A percentile compares a stretch with the other conserved stretches of the same genome.
phyloP scores from a whole-genome alignment of 352 stramenopile genomes.

The Globisporangium iwayamae region DNA sequence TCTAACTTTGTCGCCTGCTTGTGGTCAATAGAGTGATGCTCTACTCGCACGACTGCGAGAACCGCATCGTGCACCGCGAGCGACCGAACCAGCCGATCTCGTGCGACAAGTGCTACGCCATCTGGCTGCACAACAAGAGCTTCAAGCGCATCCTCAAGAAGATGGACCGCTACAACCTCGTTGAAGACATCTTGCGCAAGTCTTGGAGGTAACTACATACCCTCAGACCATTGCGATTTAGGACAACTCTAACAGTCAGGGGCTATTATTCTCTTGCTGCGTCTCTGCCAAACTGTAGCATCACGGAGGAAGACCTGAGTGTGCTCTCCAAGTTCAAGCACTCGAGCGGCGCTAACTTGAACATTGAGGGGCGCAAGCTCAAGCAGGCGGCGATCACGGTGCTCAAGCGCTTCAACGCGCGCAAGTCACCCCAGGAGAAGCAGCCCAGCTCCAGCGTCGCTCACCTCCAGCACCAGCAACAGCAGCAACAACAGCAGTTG shows the following conservation, averaged over 20 bases:
- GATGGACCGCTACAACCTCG: slow-evolving; percentile 57
- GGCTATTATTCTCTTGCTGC: neutral
- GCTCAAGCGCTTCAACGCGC: slow-evolving; percentile 29
- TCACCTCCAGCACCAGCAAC: neutral
- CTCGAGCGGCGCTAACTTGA: slow-evolving; percentile 50
- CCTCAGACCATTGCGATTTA: neutral
- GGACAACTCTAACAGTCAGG: neutral
- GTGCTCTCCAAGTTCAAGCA: slow-evolving; percentile 65
- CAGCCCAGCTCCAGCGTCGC: neutral
- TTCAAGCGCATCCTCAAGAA: slow-evolving; percentile 70
- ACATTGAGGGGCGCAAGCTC: slow-evolving; percentile 52
- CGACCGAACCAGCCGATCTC: slow-evolving; percentile 40
- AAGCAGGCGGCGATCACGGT: slow-evolving; percentile 53
- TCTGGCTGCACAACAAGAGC: slow-evolving; percentile 62
- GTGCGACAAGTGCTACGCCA: slow-evolving; percentile 48
- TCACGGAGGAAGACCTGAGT: slow-evolving; percentile 39
- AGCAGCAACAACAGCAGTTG: slow-evolving; percentile 3
- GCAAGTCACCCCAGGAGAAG: slow-evolving; percentile 13
- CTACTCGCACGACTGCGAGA: slow-evolving; percentile 69
- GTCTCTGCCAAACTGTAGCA: slow-evolving; percentile 1
- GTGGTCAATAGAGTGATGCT: slow-evolving; percentile 44
- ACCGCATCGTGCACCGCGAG: slow-evolving; percentile 45
- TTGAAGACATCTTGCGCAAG: slow-evolving; percentile 54
- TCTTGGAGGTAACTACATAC: slow-evolving; percentile 42
- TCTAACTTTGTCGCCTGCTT: neutral